Conservation (phyloP, 2,329 filamentous ascomycete species). For the Cadophora luteo-olivacea region DNA sequence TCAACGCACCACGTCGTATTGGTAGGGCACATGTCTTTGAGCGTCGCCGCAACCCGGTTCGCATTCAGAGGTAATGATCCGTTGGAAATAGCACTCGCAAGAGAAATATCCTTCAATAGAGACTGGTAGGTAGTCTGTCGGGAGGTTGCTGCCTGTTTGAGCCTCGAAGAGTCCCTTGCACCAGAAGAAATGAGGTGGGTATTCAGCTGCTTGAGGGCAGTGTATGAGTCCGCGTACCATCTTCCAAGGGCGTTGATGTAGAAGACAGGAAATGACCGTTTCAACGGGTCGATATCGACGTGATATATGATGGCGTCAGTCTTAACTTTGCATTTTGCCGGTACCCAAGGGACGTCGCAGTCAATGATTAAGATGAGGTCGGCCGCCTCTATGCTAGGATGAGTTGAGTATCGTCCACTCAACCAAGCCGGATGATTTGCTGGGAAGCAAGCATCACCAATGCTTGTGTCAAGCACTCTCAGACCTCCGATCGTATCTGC, state of each 20-base stretch:
- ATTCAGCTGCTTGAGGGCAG: conserved; percentile 65
- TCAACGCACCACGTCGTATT: conserved; percentile 80
- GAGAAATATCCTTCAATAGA: no score
- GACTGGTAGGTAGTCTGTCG: conserved; percentile 41
- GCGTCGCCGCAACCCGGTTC: conserved; percentile 54
- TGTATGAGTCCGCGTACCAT: no score
- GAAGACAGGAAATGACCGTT: conserved; percentile 73
- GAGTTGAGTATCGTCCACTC: conserved; percentile 75
- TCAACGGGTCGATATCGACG: conserved; percentile 69
- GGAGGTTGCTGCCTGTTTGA: no score
- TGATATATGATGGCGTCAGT: conserved; percentile 64
- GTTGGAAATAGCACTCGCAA: no score
- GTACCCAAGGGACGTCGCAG: conserved; percentile 90
- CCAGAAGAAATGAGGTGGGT: conserved; percentile 47
- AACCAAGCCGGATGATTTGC: conserved; percentile 71
- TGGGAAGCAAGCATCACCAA: conserved; percentile 83
- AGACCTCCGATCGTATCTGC: conserved; percentile 72
- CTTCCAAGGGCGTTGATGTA: conserved; percentile 65
- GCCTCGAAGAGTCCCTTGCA: background rate
- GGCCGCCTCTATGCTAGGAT: conserved; percentile 75
- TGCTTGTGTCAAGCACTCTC: conserved; percentile 76
- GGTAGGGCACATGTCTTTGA: conserved; percentile 57
- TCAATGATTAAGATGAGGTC: conserved; percentile 87
- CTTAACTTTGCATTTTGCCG: conserved; percentile 69
- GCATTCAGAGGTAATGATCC: no score